phyloP scores from a whole-genome alignment of 371 early-diverging fungal genomes.

The Dinochytrium kinnereticum region DNA sequence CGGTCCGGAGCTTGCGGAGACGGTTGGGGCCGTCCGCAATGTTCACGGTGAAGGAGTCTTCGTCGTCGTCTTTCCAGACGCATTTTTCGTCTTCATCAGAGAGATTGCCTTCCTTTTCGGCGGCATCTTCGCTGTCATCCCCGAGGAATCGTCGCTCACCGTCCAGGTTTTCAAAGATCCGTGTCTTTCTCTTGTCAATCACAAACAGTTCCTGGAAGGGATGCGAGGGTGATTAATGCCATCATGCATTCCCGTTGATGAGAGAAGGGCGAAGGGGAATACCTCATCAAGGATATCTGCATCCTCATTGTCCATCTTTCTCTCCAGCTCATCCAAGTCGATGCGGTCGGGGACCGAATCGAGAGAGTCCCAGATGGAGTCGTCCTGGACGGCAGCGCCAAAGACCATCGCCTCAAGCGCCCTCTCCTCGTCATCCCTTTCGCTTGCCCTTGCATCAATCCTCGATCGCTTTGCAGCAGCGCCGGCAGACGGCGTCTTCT shows the following conservation, averaged over 20 bases:
- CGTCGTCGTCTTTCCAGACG: slow-evolving; percentile 83
- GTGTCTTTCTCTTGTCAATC: slow-evolving; percentile 37
- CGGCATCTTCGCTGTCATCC: slow-evolving; percentile 41
- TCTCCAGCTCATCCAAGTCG: no score
- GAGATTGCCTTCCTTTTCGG: slow-evolving; percentile 19
- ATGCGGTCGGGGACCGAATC: no score
- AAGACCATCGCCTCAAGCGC: background rate
- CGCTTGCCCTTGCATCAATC: background rate
- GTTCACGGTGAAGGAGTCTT: slow-evolving; percentile 67
- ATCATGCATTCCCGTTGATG: no score
- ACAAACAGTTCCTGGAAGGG: slow-evolving; percentile 30
- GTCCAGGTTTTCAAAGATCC: slow-evolving; percentile 28
- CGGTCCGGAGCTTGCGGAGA: slow-evolving; percentile 77
- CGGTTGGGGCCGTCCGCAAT: slow-evolving; percentile 63
- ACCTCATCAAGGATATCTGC: no score
- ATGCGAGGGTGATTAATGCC: no score
- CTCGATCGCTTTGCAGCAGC: background rate
- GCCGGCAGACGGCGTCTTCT: background rate
- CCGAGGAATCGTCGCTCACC: slow-evolving; percentile 6
- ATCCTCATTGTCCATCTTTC: no score
- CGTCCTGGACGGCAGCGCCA: no score
- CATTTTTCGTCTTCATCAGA: slow-evolving; percentile 37
- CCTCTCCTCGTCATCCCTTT: background rate
- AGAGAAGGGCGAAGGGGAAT: no score
- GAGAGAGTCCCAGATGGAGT: no score